Base-by-base conservation (phyloP, 106 monocot species). In the Apostasia ramifera region DNA sequence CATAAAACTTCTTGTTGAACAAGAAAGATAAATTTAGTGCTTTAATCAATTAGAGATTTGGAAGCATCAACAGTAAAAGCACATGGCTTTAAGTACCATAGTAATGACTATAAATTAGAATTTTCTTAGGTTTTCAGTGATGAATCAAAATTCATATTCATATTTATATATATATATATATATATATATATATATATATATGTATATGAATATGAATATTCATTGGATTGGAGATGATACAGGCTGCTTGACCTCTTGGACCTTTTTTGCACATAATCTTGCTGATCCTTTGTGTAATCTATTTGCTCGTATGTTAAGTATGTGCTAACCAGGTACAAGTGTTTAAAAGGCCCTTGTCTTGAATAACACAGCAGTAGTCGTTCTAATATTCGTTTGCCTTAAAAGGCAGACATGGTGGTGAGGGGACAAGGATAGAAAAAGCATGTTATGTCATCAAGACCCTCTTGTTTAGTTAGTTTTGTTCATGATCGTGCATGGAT, bases 401-500 rank as follows among this genome's bases (percentile, higher is more conserved):
- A 69, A 76, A 76, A 76, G 76, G 69, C 44, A 70, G 70, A 77
- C 48, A 62, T 65, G 38, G 77, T 47, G 66, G 58, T 66, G 40
- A 39, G 58, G 45, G 74, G 66, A 60, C 58, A 77, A 74, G 69
- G 44, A 70, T 62, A 70, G 59, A 66, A 75, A 75, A 81, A 66
- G 73, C 73, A 82, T 65, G 68, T 59, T 63, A 68, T 51, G 68
- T 38, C 56, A 73, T 77, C 56, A 65, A 56, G 57, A 26, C 13
- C 42, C 55, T 57, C 73, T 69, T 44, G n/a, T 11, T 69, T 26
- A 44, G 8, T 37, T 26, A 1, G 47, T 66, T 47, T 49, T 14
- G 49, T 3, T 39, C 58, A 74, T 77, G 59, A 45, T 59, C 74
- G 72, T 87, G 83, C 81, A 87, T 78, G 87, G 83, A 71, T 75